Percentiles rank a stretch among this genome's conserved stretches.
These are phyloP conservation scores for Paraurostyla sp. DNA, from an alignment of 73 alveolate species.

Conservation along the genomic window DNA sequence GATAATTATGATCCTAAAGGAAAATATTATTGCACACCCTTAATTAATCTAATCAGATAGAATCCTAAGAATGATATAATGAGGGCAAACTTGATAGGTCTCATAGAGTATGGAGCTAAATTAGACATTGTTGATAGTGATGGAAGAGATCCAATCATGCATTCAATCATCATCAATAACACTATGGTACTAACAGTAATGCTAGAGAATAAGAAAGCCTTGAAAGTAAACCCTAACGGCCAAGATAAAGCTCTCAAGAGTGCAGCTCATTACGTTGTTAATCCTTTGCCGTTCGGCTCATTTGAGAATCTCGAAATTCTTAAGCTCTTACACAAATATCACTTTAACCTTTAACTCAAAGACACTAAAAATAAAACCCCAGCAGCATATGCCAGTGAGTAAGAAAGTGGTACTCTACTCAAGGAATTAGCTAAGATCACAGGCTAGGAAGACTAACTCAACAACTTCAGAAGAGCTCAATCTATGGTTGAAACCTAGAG, in stretches of 20 bases:
- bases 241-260: conserved; percentile 87
- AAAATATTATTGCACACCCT: neutral
- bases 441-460: neutral
- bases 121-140: conserved; percentile 69
- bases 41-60: neutral
- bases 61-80: neutral
- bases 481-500: conserved; percentile 24
- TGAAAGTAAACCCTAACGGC: conserved; percentile 62
- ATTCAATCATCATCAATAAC: conserved; percentile 86
- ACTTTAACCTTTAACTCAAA: conserved; percentile 69
- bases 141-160: conserved; percentile 87
- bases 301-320: conserved; percentile 92
- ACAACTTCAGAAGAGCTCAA: neutral
- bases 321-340: conserved; percentile 71
- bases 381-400: conserved; percentile 17
- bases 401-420: conserved; percentile 52
- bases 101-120: conserved; percentile 45
- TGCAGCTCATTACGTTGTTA: conserved; percentile 84
- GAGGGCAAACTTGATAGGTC: conserved; percentile 20
- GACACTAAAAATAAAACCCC: conserved; percentile 70
- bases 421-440: conserved; percentile 11
- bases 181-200: conserved; percentile 73
- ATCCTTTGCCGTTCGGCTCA: conserved; percentile 91
- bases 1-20: conserved; percentile 17
- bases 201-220: conserved; percentile 50